Percentiles rank a stretch among this genome's conserved stretches.
Evolutionary conservation across 352 stramenopile species (phyloP).

Genomic region (Pythium monospermum): DNA sequence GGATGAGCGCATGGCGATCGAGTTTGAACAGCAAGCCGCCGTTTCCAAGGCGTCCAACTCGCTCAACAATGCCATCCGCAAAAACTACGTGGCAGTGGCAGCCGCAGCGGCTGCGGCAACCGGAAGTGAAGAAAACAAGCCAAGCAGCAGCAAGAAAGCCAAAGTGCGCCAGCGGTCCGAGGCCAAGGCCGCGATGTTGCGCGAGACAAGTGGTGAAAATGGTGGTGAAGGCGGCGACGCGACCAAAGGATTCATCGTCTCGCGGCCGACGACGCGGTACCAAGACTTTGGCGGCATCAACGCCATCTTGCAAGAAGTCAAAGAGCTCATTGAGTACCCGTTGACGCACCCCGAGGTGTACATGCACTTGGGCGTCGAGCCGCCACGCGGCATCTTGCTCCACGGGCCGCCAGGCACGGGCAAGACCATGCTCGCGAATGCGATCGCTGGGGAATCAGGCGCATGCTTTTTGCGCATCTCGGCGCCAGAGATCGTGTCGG

Average conservation of each 20-base stretch:
- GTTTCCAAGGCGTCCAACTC: conserved; percentile 36
- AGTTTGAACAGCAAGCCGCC: conserved; percentile 41
- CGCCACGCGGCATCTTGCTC: conserved; percentile 88
- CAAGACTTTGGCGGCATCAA: conserved; percentile 89
- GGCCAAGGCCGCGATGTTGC: too few species aligned
- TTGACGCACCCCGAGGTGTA: conserved; percentile 93
- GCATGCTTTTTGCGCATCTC: conserved; percentile 86
- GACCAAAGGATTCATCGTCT: conserved; percentile 60
- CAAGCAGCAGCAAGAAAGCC: conserved; percentile 48
- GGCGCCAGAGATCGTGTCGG: conserved; percentile 92
- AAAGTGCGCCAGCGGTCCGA: conserved; percentile 49
- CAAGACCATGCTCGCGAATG: conserved; percentile 92
- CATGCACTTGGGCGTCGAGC: conserved; percentile 89
- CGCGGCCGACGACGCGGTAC: conserved; percentile 74
- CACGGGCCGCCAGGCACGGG: conserved; percentile 92
- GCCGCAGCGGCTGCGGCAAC: conserved; percentile 23
- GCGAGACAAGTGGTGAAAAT: not conserved
- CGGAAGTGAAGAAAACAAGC: not conserved
- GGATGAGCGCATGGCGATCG: conserved; percentile 50
- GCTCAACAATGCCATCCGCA: conserved; percentile 75
- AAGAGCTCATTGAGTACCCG: conserved; percentile 95
- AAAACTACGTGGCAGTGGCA: conserved; percentile 50
- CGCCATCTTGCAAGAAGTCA: conserved; percentile 81
- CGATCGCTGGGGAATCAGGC: conserved; percentile 90
- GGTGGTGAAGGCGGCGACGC: conserved; percentile 11